A percentile compares a stretch with the other conserved stretches of the same genome.
Evolutionary conservation across 2,329 filamentous ascomycete genomes (phyloP).

Genomic region (Sporothrix dimorphospora): DNA sequence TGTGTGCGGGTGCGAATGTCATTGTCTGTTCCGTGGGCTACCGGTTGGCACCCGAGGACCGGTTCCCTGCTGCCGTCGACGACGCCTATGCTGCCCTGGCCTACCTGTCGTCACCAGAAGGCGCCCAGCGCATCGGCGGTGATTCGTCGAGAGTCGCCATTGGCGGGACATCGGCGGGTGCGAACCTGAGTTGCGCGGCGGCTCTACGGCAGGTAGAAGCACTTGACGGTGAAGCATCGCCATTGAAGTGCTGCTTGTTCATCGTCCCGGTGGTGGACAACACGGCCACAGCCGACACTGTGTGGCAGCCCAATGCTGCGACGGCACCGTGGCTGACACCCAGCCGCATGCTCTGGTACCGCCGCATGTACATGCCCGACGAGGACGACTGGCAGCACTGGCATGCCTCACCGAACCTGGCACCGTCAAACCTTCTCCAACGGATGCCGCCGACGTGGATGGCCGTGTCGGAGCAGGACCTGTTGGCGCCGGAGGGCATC

Average conservation of each 20-base stretch:
- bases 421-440: slow-evolving; percentile 36
- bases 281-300: not conserved
- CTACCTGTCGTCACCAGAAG: not conserved
- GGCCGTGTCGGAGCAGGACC: slow-evolving; percentile 41
- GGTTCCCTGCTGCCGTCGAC: not conserved
- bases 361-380: slow-evolving; percentile 41
- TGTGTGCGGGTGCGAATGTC: slow-evolving; percentile 36
- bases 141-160: not conserved
- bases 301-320: slow-evolving; percentile 3
- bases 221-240: too few relatives aligned
- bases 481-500: slow-evolving; percentile 42
- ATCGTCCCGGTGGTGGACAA: slow-evolving; percentile 24
- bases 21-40: slow-evolving; percentile 20
- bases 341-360: slow-evolving; percentile 43
- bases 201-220: not conserved
- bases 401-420: slow-evolving; percentile 42
- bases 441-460: slow-evolving; percentile 41
- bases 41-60: slow-evolving; percentile 18
- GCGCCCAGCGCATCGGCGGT: not conserved
- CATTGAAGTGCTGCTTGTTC: not conserved
- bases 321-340: slow-evolving; percentile 33
- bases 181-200: slow-evolving; percentile 1
- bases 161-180: slow-evolving; percentile 5
- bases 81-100: slow-evolving; percentile 9
- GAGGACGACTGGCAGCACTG: slow-evolving; percentile 37